phyloP scores from a whole-genome alignment of 1,139 yeast genomes.

The Nakaseomyces uthaithaninus region DNA sequence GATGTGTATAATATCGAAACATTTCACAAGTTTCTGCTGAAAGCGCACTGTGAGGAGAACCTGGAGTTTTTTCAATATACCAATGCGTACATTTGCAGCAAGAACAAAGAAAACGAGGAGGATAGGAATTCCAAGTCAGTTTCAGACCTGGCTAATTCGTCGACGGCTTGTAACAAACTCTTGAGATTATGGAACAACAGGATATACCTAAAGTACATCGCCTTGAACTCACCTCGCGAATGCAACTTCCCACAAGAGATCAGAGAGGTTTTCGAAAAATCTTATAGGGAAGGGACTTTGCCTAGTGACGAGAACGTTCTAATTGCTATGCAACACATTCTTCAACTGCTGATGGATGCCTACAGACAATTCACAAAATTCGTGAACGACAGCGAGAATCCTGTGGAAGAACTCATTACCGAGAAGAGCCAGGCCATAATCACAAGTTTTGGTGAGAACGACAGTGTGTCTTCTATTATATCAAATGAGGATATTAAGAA shows the following conservation, averaged over 20 bases:
- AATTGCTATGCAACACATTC: slow-evolving; percentile 24
- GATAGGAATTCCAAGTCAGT: slow-evolving; percentile 6
- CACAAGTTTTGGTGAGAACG: slow-evolving; percentile 3
- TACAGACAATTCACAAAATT: slow-evolving; percentile 16
- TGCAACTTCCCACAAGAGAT: slow-evolving; percentile 29
- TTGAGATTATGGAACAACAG: slow-evolving; percentile 21
- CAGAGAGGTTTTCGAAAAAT: slow-evolving; percentile 20
- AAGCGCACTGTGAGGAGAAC: slow-evolving; percentile 30
- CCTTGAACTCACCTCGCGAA: slow-evolving; percentile 26
- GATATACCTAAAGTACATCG: slow-evolving; percentile 22
- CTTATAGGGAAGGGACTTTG: slow-evolving; percentile 11
- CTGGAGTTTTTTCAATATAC: slow-evolving; percentile 20
- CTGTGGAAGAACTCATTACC: slow-evolving; percentile 1
- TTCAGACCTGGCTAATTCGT: not conserved
- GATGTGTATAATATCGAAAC: slow-evolving; percentile 14
- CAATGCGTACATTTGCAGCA: slow-evolving; percentile 8
- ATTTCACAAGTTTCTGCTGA: slow-evolving; percentile 22
- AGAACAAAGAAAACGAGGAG: slow-evolving; percentile 11
- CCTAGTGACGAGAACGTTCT: slow-evolving; percentile 21
- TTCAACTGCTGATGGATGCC: slow-evolving; percentile 25
- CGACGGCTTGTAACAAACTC: slow-evolving; percentile 5
- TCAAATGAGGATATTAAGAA: not conserved
- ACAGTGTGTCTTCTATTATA: not conserved
- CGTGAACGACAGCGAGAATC: slow-evolving; percentile 1
- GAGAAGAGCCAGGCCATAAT: slow-evolving; percentile 2